A percentile compares a stretch with the other conserved stretches of the same genome.
Evolutionary conservation across 176 grass and related monocot genomes (phyloP).

Genomic region (Alopecurus myosuroides): DNA sequence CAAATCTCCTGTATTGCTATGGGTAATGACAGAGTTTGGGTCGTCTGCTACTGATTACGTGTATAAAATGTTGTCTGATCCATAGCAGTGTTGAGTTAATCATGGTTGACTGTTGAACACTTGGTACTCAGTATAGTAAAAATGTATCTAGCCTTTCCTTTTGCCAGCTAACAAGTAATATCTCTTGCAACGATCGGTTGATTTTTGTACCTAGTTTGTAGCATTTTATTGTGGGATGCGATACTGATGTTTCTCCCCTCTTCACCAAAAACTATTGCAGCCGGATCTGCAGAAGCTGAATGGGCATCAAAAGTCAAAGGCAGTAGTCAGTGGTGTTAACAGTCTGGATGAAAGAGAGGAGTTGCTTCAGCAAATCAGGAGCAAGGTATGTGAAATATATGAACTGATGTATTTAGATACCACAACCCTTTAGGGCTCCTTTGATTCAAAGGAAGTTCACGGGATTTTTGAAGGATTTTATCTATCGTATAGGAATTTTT

Average conservation of each 20-base stretch:
- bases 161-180: background rate
- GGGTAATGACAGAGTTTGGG: background rate
- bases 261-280: constrained; percentile 36
- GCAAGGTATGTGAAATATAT: constrained; percentile 66
- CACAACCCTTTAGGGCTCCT: background rate
- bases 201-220: constrained; percentile 26
- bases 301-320: constrained; percentile 59
- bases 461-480: too few species aligned
- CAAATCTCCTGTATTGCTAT: background rate
- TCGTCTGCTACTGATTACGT: background rate
- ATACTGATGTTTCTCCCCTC: constrained; percentile 16
- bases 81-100: background rate
- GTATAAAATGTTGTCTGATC: background rate
- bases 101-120: background rate
- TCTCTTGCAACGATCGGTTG: background rate
- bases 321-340: constrained; percentile 30
- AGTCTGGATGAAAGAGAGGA: constrained; percentile 71
- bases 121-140: background rate
- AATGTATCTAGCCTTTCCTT: background rate
- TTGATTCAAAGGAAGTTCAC: too few species aligned
- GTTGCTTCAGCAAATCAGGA: constrained; percentile 92
- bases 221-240: background rate
- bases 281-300: constrained; percentile 54
- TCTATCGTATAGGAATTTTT: too few species aligned
- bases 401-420: background rate